phyloP scores from a whole-genome alignment of 2,329 filamentous ascomycete species.

The Aureobasidium sp. region DNA sequence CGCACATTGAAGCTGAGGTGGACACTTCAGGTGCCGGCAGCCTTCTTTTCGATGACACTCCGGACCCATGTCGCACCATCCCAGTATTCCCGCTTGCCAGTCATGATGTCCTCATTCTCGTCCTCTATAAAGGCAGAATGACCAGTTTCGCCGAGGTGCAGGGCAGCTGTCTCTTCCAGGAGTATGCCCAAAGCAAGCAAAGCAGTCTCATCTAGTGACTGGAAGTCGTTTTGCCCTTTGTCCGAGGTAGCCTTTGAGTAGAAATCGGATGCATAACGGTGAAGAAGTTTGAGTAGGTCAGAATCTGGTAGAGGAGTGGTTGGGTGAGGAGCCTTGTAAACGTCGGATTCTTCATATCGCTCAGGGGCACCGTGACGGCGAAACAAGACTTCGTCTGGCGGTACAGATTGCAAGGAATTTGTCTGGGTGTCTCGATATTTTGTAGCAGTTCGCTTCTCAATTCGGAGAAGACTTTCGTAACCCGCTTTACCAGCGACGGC shows the following conservation, averaged over 20 bases:
- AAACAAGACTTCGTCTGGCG: slow-evolving; percentile 67
- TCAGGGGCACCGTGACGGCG: slow-evolving; percentile 55
- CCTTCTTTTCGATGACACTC: slow-evolving; percentile 9
- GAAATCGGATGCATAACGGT: slow-evolving; percentile 60
- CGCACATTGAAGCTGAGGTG: neutral
- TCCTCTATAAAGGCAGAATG: slow-evolving; percentile 66
- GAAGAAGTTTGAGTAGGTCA: slow-evolving; percentile 62
- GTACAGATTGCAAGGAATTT: slow-evolving; percentile 36
- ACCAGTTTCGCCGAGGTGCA: slow-evolving; percentile 56
- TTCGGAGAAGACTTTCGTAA: slow-evolving; percentile 35
- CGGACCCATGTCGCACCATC: slow-evolving; percentile 10
- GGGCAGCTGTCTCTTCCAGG: slow-evolving; percentile 61
- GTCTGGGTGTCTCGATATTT: slow-evolving; percentile 24
- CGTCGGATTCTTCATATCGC: slow-evolving; percentile 63
- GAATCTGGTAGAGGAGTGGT: slow-evolving; percentile 51
- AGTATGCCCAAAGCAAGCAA: slow-evolving; percentile 68
- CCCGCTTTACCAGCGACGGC: slow-evolving; percentile 35
- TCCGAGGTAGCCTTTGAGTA: slow-evolving; percentile 41
- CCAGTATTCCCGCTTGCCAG: slow-evolving; percentile 13
- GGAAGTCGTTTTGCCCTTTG: slow-evolving; percentile 34
- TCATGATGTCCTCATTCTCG: slow-evolving; percentile 23
- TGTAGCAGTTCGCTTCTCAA: slow-evolving; percentile 26
- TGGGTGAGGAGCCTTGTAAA: slow-evolving; percentile 43
- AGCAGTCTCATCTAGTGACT: slow-evolving; percentile 71
- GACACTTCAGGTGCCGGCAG: neutral